These are phyloP conservation scores for Pleurotus citrinopileatus DNA, from an alignment of 768 basidiomycete genomes.

Conservation along the genomic window DNA sequence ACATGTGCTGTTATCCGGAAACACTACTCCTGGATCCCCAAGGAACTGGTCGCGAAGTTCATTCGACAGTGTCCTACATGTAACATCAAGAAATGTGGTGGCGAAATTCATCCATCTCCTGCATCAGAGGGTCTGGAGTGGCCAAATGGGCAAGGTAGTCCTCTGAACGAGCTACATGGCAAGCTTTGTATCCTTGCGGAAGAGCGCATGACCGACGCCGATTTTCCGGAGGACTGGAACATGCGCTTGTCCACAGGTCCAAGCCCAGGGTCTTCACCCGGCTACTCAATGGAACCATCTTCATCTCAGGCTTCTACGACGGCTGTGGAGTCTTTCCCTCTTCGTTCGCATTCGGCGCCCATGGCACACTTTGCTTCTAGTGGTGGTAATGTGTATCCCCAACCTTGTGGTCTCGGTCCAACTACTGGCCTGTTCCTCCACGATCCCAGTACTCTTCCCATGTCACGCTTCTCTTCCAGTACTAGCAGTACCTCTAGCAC, in stretches of 20 bases:
- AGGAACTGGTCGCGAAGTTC: conserved; percentile 77
- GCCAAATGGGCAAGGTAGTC: neutral
- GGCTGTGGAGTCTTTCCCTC: conserved; percentile 8
- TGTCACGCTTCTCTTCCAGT: neutral
- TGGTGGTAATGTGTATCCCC: neutral
- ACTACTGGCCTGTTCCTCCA: neutral
- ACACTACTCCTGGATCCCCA: conserved; percentile 82
- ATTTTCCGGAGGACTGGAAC: neutral
- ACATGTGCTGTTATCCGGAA: conserved; percentile 64
- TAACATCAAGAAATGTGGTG: conserved; percentile 41
- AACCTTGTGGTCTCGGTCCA: no score
- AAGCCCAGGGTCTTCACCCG: neutral
- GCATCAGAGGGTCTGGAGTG: neutral
- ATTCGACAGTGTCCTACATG: conserved; percentile 82
- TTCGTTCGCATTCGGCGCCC: neutral
- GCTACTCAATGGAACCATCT: neutral
- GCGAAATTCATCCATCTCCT: conserved; percentile 16
- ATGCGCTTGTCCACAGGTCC: neutral
- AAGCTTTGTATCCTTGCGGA: neutral
- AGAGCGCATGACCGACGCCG: neutral
- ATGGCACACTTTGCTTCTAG: neutral
- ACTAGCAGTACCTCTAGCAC: neutral
- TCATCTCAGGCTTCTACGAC: conserved; percentile 4
- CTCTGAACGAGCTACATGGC: neutral
- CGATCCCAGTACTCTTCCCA: neutral